Percentiles rank a stretch among this genome's conserved stretches.
These are phyloP conservation scores for Phytophthora pisi DNA, from an alignment of 352 stramenopile genomes.

Conservation along the genomic window DNA sequence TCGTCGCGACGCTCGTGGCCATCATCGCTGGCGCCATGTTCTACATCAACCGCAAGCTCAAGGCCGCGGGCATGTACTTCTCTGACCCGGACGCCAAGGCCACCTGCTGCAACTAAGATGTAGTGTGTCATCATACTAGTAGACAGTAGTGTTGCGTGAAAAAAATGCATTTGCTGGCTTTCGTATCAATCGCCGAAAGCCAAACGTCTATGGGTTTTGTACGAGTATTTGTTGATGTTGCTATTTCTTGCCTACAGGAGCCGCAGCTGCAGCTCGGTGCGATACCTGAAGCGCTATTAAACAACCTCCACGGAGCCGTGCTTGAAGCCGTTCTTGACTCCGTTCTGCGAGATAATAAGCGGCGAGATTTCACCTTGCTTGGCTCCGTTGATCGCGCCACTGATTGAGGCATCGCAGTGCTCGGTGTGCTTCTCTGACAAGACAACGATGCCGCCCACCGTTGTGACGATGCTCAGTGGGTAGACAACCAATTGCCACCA, in stretches of 20 bases:
- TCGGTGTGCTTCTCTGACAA: slow-evolving; percentile 84
- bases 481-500: slow-evolving; percentile 86
- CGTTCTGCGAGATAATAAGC: slow-evolving; percentile 48
- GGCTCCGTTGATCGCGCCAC: slow-evolving; percentile 35
- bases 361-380: slow-evolving; percentile 53
- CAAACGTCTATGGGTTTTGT: slow-evolving; percentile 24
- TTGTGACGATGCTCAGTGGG: slow-evolving; percentile 78
- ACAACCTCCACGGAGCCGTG: slow-evolving; percentile 49
- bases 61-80: slow-evolving; percentile 82
- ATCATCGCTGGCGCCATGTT: slow-evolving; percentile 60
- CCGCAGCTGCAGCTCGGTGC: slow-evolving; percentile 11
- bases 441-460: slow-evolving; percentile 79
- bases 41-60: slow-evolving; percentile 87
- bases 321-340: slow-evolving; percentile 33
- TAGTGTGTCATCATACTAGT: slow-evolving; percentile 1
- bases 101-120: slow-evolving; percentile 56
- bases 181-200: slow-evolving; percentile 12
- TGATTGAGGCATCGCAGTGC: slow-evolving; percentile 45
- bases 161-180: slow-evolving; percentile 25
- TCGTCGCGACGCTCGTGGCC: slow-evolving; percentile 70
- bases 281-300: slow-evolving; percentile 12
- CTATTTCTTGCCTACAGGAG: slow-evolving; percentile 16
- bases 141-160: slow-evolving; percentile 25
- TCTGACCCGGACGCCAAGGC: slow-evolving; percentile 61
- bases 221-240: slow-evolving; percentile 21